These are phyloP conservation scores for Cladosporium sp. DNA, from an alignment of 2,329 filamentous ascomycete species.

Conservation along the genomic window DNA sequence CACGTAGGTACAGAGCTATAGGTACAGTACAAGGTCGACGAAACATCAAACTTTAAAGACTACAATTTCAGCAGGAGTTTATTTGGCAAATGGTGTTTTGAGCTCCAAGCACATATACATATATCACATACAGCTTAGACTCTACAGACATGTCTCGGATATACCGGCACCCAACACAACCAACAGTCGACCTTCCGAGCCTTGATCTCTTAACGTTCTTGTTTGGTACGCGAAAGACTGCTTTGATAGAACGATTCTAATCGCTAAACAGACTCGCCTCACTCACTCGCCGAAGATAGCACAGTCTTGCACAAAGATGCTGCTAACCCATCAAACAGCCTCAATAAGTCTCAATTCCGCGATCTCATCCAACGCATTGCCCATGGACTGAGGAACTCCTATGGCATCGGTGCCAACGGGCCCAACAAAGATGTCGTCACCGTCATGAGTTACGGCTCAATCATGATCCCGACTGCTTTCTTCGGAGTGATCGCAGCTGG, in stretches of 20 bases:
- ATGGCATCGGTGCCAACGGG: constrained; percentile 53
- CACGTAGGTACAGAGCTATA: not conserved
- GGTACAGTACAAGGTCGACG: not conserved
- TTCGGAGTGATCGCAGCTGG: constrained; percentile 60
- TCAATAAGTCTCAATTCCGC: constrained; percentile 56
- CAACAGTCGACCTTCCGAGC: constrained; percentile 33
- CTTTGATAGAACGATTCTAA: not conserved
- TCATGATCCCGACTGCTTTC: constrained; percentile 55
- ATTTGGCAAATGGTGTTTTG: not conserved
- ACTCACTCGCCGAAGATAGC: constrained; percentile 45
- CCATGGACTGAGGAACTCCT: constrained; percentile 56
- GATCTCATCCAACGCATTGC: constrained; percentile 55
- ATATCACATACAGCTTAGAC: not conserved
- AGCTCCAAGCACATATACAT: not conserved
- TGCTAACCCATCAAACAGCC: constrained; percentile 51
- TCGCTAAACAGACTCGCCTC: constrained; percentile 25
- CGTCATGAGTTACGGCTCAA: constrained; percentile 58
- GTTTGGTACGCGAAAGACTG: constrained; percentile 36
- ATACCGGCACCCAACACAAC: constrained; percentile 29
- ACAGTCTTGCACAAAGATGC: constrained; percentile 60
- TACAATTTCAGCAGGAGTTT: no score
- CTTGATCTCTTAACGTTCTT: constrained; percentile 45
- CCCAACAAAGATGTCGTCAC: constrained; percentile 56
- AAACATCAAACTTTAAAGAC: not conserved
- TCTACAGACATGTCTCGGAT: constrained; percentile 20